These are phyloP conservation scores for Boehmeria nivea DNA, from an alignment of 306 rosid genomes.

Conservation along the genomic window DNA sequence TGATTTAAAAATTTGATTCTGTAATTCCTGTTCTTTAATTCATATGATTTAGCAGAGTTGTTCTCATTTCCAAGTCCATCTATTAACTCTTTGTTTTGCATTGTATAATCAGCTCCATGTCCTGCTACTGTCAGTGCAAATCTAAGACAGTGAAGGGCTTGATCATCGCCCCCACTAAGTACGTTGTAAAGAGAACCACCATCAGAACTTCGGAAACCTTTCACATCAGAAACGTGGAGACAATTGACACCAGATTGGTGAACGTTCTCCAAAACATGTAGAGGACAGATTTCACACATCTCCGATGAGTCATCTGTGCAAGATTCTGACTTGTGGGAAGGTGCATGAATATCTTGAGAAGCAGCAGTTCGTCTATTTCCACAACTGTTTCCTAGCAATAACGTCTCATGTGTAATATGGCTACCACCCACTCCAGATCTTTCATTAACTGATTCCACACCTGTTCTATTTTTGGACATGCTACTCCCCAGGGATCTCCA, in stretches of 20 bases:
- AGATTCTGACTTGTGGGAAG: slow-evolving; percentile 34
- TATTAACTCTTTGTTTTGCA: too few relatives aligned
- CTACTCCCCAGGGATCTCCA: slow-evolving; percentile 66
- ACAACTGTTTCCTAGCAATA: slow-evolving; percentile 30
- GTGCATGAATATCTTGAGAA: too few relatives aligned
- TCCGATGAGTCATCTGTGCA: slow-evolving; percentile 35
- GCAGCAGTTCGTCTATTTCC: slow-evolving; percentile 23
- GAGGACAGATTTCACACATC: slow-evolving; percentile 60
- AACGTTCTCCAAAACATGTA: slow-evolving; percentile 40
- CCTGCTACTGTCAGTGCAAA: slow-evolving; percentile 48
- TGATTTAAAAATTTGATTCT: slow-evolving; percentile 41
- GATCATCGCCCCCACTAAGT: slow-evolving; percentile 95
- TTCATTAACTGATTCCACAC: slow-evolving; percentile 10
- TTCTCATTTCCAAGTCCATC: slow-evolving; percentile 29
- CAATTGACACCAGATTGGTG: slow-evolving; percentile 97
- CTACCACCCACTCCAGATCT: slow-evolving; percentile 25
- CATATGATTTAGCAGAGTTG: slow-evolving; percentile 21
- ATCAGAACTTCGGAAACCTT: slow-evolving; percentile 29
- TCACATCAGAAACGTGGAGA: slow-evolving; percentile 72
- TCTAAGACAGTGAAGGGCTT: slow-evolving; percentile 59
- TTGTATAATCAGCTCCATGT: slow-evolving; percentile 21
- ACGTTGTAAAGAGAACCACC: slow-evolving; percentile 40
- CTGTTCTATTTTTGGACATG: slow-evolving; percentile 38
- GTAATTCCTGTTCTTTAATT: slow-evolving; percentile 28
- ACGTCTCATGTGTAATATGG: slow-evolving; percentile 21